A percentile compares a stretch with the other conserved stretches of the same genome.
phyloP scores from a whole-genome alignment of 805 yeast genomes.

The Danielia reshetovae region DNA sequence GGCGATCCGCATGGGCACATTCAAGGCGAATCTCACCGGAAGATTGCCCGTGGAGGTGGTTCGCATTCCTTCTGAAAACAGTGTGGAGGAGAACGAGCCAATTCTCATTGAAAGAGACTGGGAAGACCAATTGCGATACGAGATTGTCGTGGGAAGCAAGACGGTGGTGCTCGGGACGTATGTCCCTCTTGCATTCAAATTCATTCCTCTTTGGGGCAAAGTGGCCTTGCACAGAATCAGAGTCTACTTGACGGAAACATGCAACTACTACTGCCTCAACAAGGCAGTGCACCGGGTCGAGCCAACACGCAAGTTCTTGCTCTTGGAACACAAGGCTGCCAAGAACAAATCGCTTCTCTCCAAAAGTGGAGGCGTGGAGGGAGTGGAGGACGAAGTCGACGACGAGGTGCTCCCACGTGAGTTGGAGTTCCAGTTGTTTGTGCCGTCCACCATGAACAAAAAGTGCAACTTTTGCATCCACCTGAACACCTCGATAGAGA shows the following conservation, averaged over 20 bases:
- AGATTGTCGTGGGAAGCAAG: slow-evolving; percentile 86
- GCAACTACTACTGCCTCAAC: slow-evolving; percentile 84
- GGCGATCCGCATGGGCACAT: slow-evolving; percentile 78
- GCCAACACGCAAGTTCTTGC: slow-evolving; percentile 75
- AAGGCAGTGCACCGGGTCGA: slow-evolving; percentile 90
- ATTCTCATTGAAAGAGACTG: slow-evolving; percentile 86
- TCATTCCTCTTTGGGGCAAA: slow-evolving; percentile 79
- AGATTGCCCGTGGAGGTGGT: slow-evolving; percentile 61
- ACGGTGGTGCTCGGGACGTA: slow-evolving; percentile 79
- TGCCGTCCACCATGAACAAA: slow-evolving; percentile 65
- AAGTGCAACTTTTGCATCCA: slow-evolving; percentile 51
- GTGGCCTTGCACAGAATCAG: slow-evolving; percentile 82
- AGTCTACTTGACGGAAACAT: slow-evolving; percentile 79
- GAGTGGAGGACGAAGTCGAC: slow-evolving; percentile 31
- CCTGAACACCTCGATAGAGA: slow-evolving; percentile 79
- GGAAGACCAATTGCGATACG: slow-evolving; percentile 90
- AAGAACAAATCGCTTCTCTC: slow-evolving; percentile 46
- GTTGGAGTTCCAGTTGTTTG: slow-evolving; percentile 79
- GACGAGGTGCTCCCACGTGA: slow-evolving; percentile 70
- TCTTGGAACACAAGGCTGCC: slow-evolving; percentile 75
- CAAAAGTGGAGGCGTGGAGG: slow-evolving; percentile 30
- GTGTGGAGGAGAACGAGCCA: slow-evolving; percentile 88
- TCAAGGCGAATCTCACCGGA: slow-evolving; percentile 71
- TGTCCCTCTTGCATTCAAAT: slow-evolving; percentile 77
- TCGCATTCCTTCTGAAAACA: slow-evolving; percentile 71